Conservation (phyloP, 2,329 filamentous ascomycete species). For the Fusarium neocosmosporiellum region DNA sequence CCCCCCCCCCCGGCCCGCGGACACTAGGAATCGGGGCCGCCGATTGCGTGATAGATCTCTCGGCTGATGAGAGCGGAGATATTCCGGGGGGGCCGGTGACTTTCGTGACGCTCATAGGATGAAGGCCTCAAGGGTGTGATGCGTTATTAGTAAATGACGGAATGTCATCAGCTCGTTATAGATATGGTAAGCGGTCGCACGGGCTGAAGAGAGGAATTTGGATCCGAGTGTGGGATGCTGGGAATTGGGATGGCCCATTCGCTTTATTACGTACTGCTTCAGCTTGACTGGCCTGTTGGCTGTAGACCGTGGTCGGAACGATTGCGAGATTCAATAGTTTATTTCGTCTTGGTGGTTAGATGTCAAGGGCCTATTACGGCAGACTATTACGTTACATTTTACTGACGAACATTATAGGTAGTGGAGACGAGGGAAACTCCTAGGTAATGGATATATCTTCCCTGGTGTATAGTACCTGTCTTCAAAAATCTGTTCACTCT, state of each 20-base stretch:
- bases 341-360: background rate
- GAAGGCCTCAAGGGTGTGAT: background rate
- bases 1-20: background rate
- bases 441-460: background rate
- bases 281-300: background rate
- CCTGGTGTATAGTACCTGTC: background rate
- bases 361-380: background rate
- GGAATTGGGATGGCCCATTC: background rate
- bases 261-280: background rate
- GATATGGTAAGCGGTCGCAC: background rate
- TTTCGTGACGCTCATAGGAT: background rate
- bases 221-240: background rate
- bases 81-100: background rate
- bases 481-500: background rate
- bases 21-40: background rate
- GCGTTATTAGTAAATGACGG: background rate
- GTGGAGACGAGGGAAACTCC: background rate
- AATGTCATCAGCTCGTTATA: background rate
- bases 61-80: background rate
- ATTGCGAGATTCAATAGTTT: constrained; percentile 1
- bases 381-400: background rate
- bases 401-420: background rate
- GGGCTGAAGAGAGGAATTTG: background rate
- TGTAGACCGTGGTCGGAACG: background rate
- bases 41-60: constrained; percentile 4